Percentiles rank a stretch among this genome's conserved stretches.
Conservation (phyloP, 768 basidiomycete species). For the Rhodotorula graminis region DNA sequence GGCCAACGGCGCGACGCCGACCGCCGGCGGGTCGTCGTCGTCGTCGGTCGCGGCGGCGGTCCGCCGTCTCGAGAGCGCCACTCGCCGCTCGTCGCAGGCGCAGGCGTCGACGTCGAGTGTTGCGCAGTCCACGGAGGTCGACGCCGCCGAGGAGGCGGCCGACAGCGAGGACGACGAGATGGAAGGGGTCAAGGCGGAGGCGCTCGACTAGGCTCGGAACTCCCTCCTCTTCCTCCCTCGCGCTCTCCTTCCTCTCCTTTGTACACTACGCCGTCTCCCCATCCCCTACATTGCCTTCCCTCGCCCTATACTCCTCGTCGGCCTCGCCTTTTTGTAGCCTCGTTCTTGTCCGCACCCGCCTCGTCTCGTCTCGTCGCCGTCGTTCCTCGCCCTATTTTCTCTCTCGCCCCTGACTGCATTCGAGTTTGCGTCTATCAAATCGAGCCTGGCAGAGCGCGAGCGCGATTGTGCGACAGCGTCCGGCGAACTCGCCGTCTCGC, state of each 20-base stretch:
- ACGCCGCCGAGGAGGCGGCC: constrained; percentile 1
- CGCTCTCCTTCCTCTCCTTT: neutral
- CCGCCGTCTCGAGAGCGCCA: neutral
- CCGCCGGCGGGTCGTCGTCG: neutral
- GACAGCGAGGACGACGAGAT: neutral
- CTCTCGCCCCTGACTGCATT: no score
- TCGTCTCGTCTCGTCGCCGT: no score
- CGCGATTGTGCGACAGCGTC: no score
- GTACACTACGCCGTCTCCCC: neutral
- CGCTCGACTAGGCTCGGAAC: neutral
- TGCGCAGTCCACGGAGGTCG: neutral
- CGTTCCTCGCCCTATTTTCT: no score
- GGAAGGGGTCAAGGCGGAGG: constrained; percentile 1
- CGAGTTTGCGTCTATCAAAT: no score
- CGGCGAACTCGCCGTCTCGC: no score
- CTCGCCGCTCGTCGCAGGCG: constrained; percentile 10
- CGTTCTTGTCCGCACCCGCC: no score
- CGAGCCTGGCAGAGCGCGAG: no score
- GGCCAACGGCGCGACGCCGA: neutral
- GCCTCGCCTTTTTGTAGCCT: no score
- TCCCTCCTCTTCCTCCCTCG: no score
- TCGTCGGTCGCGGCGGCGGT: neutral
- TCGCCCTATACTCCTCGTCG: no score
- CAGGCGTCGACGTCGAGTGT: neutral
- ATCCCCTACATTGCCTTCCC: no score